phyloP scores from a whole-genome alignment of 2,329 filamentous ascomycete species.

The Fusarium sp. region DNA sequence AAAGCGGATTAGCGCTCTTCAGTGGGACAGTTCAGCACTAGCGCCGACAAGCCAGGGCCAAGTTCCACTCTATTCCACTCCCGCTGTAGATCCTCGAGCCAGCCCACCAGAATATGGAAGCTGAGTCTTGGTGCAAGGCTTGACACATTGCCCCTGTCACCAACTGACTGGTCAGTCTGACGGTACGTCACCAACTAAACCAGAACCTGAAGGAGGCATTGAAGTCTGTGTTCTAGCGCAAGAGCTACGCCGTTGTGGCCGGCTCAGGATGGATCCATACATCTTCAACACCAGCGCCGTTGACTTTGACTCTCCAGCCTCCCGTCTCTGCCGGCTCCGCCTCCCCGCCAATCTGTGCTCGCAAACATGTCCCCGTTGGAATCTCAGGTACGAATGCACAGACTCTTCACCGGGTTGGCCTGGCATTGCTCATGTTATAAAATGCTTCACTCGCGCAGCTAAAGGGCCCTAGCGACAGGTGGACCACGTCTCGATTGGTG shows the following conservation, averaged over 20 bases:
- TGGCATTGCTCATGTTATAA: neutral
- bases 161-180: no score
- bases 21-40: neutral
- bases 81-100: constrained; percentile 10
- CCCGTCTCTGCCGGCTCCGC: no score
- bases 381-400: constrained; percentile 1
- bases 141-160: neutral
- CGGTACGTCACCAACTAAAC: no score
- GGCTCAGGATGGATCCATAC: no score
- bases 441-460: neutral
- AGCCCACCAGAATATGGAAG: neutral
- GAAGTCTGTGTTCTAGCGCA: neutral
- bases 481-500: neutral
- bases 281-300: neutral
- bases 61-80: constrained; percentile 4
- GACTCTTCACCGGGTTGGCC: neutral
- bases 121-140: neutral
- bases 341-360: neutral
- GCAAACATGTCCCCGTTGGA: neutral
- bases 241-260: neutral
- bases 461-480: constrained; percentile 1
- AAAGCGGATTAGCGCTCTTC: no score
- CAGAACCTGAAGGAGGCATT: neutral
- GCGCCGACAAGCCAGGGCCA: constrained; percentile 10
- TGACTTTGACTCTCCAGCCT: no score